A percentile compares a stretch with the other conserved stretches of the same genome.
phyloP scores from a whole-genome alignment of 306 rosid genomes.

The Astragalus membranaceus region DNA sequence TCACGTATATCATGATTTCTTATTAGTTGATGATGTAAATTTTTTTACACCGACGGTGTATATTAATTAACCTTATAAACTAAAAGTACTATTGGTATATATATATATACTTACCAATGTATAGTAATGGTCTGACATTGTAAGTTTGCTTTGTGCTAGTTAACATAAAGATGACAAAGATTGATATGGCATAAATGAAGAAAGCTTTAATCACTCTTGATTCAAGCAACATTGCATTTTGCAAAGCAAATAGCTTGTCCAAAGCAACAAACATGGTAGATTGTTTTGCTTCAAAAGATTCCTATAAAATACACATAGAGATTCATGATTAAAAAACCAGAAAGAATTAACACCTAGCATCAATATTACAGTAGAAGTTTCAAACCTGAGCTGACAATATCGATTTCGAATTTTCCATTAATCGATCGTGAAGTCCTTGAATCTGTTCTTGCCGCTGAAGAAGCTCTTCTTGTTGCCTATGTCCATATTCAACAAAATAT shows the following conservation, averaged over 20 bases:
- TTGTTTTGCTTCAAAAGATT: conserved; percentile 77
- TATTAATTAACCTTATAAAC: too few relatives aligned
- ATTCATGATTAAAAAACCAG: background rate
- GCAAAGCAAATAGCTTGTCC: conserved; percentile 67
- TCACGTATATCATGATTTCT: too few relatives aligned
- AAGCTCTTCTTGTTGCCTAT: conserved; percentile 68
- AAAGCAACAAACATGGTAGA: conserved; percentile 66
- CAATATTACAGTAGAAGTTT: background rate
- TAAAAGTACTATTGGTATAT: too few relatives aligned
- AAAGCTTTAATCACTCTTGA: conserved; percentile 69
- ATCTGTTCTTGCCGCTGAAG: conserved; percentile 48
- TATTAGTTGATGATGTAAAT: too few relatives aligned
- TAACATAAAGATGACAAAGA: conserved; percentile 66
- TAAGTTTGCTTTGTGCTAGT: conserved; percentile 83
- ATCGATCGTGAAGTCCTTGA: conserved; percentile 54
- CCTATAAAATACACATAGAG: conserved; percentile 32
- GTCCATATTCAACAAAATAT: conserved; percentile 47
- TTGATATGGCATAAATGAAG: conserved; percentile 45
- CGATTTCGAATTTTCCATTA: conserved; percentile 62
- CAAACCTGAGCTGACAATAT: conserved; percentile 70
- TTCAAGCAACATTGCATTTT: conserved; percentile 72
- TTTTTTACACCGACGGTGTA: too few relatives aligned
- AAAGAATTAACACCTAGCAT: background rate
- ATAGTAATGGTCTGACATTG: conserved; percentile 61
- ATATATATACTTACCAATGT: conserved; percentile 50